Evolutionary conservation across 768 basidiomycete genomes (phyloP).

Genomic region (Collybia sp.): DNA sequence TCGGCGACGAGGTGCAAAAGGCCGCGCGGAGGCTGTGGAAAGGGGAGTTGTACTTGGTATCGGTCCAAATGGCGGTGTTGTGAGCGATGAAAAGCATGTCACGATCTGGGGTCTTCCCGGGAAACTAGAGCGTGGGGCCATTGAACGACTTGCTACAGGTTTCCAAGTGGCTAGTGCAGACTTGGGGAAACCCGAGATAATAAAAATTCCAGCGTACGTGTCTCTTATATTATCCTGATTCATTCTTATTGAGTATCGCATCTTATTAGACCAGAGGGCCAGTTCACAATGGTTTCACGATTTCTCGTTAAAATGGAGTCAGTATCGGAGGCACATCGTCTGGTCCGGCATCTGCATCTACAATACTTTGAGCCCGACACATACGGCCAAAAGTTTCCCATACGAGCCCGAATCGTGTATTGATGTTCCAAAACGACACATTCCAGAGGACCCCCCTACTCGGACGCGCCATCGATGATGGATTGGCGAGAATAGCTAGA

Average conservation of each 20-base stretch:
- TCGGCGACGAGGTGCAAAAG: constrained; percentile 23
- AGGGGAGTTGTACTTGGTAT: constrained; percentile 25
- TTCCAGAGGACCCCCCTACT: too few species aligned
- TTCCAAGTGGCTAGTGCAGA: constrained; percentile 37
- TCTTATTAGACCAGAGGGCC: constrained; percentile 24
- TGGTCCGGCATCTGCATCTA: constrained; percentile 62
- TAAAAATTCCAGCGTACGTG: constrained; percentile 48
- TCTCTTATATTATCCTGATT: background rate
- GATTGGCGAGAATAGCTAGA: constrained; percentile 18
- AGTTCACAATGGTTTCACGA: constrained; percentile 44
- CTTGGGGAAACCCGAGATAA: constrained; percentile 37
- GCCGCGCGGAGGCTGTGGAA: constrained; percentile 20
- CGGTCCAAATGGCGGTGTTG: constrained; percentile 49
- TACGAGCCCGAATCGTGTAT: constrained; percentile 48
- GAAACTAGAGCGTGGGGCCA: constrained; percentile 24
- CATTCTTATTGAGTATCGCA: background rate
- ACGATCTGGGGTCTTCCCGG: constrained; percentile 60
- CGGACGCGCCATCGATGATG: too few species aligned
- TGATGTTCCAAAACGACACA: constrained; percentile 19
- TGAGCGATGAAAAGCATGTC: constrained; percentile 47
- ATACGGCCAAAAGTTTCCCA: constrained; percentile 31
- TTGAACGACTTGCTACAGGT: constrained; percentile 36
- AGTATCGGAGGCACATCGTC: constrained; percentile 61
- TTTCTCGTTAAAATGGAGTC: constrained; percentile 53
- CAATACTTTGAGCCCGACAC: constrained; percentile 35